Conservation (phyloP, 129 eudicot species). For the Oenanthe sinensis region DNA sequence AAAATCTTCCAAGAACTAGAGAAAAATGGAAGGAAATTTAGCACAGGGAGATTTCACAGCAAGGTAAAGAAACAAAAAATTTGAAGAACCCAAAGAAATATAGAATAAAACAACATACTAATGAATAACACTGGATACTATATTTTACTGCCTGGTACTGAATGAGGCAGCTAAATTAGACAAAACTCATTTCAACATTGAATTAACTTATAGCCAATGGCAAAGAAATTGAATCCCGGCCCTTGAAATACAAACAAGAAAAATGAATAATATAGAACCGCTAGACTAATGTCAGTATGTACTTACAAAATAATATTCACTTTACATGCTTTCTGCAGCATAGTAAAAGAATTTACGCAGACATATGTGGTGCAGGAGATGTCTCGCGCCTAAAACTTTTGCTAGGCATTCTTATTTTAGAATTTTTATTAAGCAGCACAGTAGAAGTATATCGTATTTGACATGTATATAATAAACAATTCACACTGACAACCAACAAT, state of each 20-base stretch:
- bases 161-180: neutral
- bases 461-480: neutral
- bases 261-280: neutral
- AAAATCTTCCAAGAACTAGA: constrained; percentile 92
- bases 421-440: neutral
- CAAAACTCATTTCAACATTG: neutral
- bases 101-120: neutral
- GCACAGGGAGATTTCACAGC: neutral
- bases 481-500: neutral
- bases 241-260: neutral
- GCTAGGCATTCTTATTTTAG: neutral
- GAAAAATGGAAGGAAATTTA: neutral
- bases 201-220: neutral
- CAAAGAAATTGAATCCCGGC: neutral
- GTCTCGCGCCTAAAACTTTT: neutral
- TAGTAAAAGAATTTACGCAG: neutral
- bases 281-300: neutral
- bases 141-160: neutral
- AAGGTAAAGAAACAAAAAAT: neutral
- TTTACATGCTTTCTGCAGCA: neutral
- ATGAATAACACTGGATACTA: neutral
- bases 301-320: neutral
- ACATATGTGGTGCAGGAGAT: neutral
- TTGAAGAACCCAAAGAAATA: neutral
- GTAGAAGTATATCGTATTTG: neutral